Evolutionary conservation across 2,329 filamentous ascomycete species (phyloP), one percentile per base, ranked within the genome.

Genomic region (Phaeoacremonium minimum): DNA sequence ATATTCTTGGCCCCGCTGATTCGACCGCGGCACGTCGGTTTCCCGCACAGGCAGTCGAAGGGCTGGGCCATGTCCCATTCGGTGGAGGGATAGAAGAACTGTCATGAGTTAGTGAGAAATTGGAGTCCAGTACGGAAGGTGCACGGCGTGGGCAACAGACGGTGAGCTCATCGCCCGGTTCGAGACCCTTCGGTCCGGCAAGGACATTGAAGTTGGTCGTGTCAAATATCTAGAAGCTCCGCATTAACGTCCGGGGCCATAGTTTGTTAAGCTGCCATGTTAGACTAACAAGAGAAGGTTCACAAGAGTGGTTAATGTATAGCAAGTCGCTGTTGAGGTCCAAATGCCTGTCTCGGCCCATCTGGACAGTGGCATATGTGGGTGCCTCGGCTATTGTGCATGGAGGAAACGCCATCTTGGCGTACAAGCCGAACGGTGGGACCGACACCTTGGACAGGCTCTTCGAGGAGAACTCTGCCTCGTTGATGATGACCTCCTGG

Each of bases 21-120:
- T 44, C 58, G 67, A 13, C 81, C 80, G 35, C 71, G 69, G 60
- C 83, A 87, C 15, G 63, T 61, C 1, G 64, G 46, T 5, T 66
- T 67, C 43, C 69, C 67, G 54, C 83, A 87, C 41, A 73, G 64
- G 55, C 83, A 87, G 41, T 73, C 61, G 53, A 87, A 87, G 4
- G 80, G 71, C 64, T 87, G 83, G 19, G 77, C 77, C 83, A 87
- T 86, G 50, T 68, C 51, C 81, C 81, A 87, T 60, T 87, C 83
- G 2, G 82, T 86, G 36, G 79, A 85, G 4, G 83, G 82, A 49
- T 87, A 87, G 61, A 87, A 87, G 64, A 86, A 87, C 54, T 76
- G 35, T 18, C 28, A n/a, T n/a, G n/a, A n/a, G n/a, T n/a, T n/a
- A n/a, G n/a, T n/a, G n/a, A n/a, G n/a, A n/a, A n/a, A n/a, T n/a